Base-by-base conservation (phyloP, 805 yeast species). In the Ogataea haglerorum region DNA sequence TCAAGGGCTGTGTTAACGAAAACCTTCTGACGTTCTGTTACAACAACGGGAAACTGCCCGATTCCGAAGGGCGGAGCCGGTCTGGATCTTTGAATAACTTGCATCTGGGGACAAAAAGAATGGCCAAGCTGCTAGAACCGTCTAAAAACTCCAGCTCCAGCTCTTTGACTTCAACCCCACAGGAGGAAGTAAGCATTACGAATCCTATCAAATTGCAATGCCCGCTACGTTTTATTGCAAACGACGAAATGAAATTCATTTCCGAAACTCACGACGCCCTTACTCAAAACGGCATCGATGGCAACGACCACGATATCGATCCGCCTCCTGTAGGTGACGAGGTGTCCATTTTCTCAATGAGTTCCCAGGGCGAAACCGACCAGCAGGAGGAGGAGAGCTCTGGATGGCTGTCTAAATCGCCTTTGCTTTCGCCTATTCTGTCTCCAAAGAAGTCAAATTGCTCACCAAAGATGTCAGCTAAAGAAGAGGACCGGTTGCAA, bases 21-120 rank as follows among this genome's bases (percentile, higher is more conserved):
- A 84, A 84, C 50, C 57, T 84, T 25, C 56, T 84, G 29, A 76
- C 79, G 5, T 70, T 76, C 45, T 76, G 82, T 48, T 76, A 73
- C 47, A 72, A 72, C 27, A 46, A 53, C 33, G 59, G 61, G 5
- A 40, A 47, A 14, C 38, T 46, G 24, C 24, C 30, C 16, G 38
- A 36, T 10, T 12, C 30, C 14, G 32, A 33, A n/a, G 31, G 30
- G 3, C 40, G 57, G 26, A 45, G 51, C 27, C 47, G 58, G 30
- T 48, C 56, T 1, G 52, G 53, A 9, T 45, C 57, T 19, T 37
- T 43, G 15, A 43, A 36, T 7, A 26, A 42, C 6, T 18, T 43
- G 14, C 43, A 38, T 23, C 35, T 43, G 4, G 36, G 45, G 12
- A 23, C 46, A 9, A 42, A 38, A 24, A 47, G 47, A 27, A 46